Base-by-base conservation (phyloP, 495 filamentous ascomycete genomes). In the Mytilinidion resinicola region DNA sequence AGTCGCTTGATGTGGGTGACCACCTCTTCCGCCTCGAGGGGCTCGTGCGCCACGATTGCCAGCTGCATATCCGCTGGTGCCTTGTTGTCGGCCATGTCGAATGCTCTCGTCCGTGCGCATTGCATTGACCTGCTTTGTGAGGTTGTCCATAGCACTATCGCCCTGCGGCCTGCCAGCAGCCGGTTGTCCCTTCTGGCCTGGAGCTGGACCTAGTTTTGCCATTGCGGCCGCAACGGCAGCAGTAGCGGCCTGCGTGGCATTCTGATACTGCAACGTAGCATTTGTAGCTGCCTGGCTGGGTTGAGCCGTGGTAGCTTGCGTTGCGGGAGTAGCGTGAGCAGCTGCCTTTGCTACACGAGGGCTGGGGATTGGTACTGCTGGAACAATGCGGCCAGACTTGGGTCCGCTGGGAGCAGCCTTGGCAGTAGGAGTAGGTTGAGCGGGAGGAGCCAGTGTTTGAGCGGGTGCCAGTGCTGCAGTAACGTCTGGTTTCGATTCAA, bases 181-280 rank as follows among this genome's bases (percentile, higher is more conserved):
- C n/a, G 47, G 14, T 21, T 20, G 61, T 1, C 33, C 48, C 25
- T 77, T 61, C 51, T 75, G 74, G 51, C 71, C 69, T 25, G 73
- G 67, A 52, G 79, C 72, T n/a, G 81, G 77, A 10, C 80, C 73
- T 11, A 95, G 72, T 64, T 92, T 90, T 11, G 89, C 89, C 90
- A 95, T 95, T 3, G 90, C 90, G 8, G 85, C 86, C 38, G 90
- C 90, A 50, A 96, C 91, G 33, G 90, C 91, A 47, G 87, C 88
- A 41, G 84, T 87, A 7, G 91, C 91, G 39, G 86, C 87, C 64
- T 87, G 84, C 6, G 89, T 92, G 3, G 90, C 89, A 70, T 91
- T 87, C 50, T 81, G 82, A 53, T 81, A 73, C 51, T 54, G 66
- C 50, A 39, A 71, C 63, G 49, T 65, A n/a, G 67, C 65, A 43